A percentile compares a stretch with the other conserved stretches of the same genome.
These are phyloP conservation scores for Isoetes taiwanensis DNA, from an alignment of 75 land plant genomes.

Conservation along the genomic window DNA sequence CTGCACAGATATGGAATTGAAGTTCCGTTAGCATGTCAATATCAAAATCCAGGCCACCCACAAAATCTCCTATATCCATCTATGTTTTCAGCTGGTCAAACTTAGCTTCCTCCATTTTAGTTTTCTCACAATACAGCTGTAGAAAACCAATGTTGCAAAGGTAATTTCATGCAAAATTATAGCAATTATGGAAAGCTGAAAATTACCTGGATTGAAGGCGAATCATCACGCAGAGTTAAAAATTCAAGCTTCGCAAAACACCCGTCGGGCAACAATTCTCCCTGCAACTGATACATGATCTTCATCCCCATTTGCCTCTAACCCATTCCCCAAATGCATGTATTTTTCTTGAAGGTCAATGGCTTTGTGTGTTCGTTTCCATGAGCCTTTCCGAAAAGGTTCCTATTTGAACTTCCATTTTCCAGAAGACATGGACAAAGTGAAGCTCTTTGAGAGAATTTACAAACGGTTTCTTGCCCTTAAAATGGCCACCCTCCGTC, in stretches of 20 bases:
- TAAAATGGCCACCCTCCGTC: constrained; percentile 32
- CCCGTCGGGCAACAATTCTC: constrained; percentile 67
- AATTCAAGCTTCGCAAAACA: constrained; percentile 72
- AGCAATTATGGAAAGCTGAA: not conserved
- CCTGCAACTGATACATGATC: constrained; percentile 63
- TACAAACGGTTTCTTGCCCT: too few relatives aligned
- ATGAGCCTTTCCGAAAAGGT: too few relatives aligned
- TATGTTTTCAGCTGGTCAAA: constrained; percentile 59
- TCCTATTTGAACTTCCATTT: too few relatives aligned
- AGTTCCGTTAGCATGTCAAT: too few relatives aligned
- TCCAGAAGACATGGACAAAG: too few relatives aligned
- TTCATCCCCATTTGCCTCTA: constrained; percentile 33
- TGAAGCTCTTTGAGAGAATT: too few relatives aligned
- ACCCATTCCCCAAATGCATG: constrained; percentile 44
- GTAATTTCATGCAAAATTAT: not conserved
- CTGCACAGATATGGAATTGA: constrained; percentile 29
- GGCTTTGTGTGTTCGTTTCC: constrained; percentile 69
- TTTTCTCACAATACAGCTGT: constrained; percentile 90
- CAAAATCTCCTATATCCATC: constrained; percentile 74
- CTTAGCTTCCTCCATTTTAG: constrained; percentile 35
- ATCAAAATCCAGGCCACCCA: too few relatives aligned
- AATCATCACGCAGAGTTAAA: constrained; percentile 59
- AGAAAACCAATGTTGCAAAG: constrained; percentile 1
- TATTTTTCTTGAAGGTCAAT: constrained; percentile 48
- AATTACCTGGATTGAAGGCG: constrained; percentile 68